phyloP scores from a whole-genome alignment of 2,329 filamentous ascomycete genomes.

The Fusarium incarnatum region DNA sequence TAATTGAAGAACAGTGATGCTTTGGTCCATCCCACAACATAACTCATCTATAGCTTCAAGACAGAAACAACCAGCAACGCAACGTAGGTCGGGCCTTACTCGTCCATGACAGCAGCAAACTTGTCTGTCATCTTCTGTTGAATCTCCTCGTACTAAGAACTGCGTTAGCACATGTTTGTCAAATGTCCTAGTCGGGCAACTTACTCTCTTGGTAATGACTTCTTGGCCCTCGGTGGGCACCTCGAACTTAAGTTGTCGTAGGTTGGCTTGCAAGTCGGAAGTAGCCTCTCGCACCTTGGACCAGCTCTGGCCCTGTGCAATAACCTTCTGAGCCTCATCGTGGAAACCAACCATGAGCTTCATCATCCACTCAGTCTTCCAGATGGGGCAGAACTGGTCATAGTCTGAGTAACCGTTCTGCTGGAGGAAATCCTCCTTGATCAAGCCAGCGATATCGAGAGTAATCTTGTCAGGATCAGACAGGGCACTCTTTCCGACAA shows the following conservation, averaged over 20 bases:
- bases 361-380: slow-evolving; percentile 99
- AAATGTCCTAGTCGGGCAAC: slow-evolving; percentile 42
- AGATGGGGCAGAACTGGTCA: slow-evolving; percentile 98
- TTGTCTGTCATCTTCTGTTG: slow-evolving; percentile 95
- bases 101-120: slow-evolving; percentile 95
- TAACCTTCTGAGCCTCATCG: slow-evolving; percentile 95
- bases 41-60: slow-evolving; percentile 47
- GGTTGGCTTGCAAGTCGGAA: slow-evolving; percentile 82
- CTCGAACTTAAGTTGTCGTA: slow-evolving; percentile 98
- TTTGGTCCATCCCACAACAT: slow-evolving; percentile 38
- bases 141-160: slow-evolving; percentile 84
- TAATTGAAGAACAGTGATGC: slow-evolving; percentile 43
- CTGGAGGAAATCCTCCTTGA: slow-evolving; percentile 99
- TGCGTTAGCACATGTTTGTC: slow-evolving; percentile 53
- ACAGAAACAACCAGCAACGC: slow-evolving; percentile 42
- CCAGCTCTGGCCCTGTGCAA: slow-evolving; percentile 92
- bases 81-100: slow-evolving; percentile 66
- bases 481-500: slow-evolving; percentile 96
- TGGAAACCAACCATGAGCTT: slow-evolving; percentile 99
- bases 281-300: slow-evolving; percentile 92
- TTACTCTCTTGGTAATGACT: slow-evolving; percentile 83
- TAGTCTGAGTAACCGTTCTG: slow-evolving; percentile 99
- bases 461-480: slow-evolving; percentile 99
- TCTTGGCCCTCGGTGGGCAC: slow-evolving; percentile 87
- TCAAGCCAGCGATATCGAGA: slow-evolving; percentile 86